Percentiles rank a stretch among this genome's conserved stretches.
These are phyloP conservation scores for Podospora appendiculata DNA, from an alignment of 495 filamentous ascomycete genomes.

Conservation along the genomic window DNA sequence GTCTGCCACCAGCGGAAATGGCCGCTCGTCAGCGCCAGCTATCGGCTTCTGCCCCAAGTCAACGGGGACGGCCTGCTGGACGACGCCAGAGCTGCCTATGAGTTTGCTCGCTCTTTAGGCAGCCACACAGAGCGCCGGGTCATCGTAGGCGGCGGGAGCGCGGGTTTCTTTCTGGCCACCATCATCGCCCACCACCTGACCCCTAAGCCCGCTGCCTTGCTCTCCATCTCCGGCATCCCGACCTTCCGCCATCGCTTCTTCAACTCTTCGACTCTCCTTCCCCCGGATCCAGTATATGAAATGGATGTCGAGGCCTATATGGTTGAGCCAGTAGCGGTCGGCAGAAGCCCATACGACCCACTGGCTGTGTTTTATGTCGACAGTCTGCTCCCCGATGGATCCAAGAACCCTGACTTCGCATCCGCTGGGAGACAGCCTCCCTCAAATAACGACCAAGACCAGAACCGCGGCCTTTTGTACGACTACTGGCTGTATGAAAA, in stretches of 20 bases:
- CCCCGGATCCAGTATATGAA: conserved; percentile 8
- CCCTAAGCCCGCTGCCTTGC: conserved; percentile 10
- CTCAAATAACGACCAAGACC: not conserved
- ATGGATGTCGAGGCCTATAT: conserved; percentile 6
- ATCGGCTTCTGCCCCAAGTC: conserved; percentile 16
- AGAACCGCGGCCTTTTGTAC: conserved; percentile 8
- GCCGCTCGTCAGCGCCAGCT: conserved; percentile 15
- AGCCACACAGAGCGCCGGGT: conserved; percentile 1
- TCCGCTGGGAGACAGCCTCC: not conserved
- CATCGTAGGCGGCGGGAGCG: conserved; percentile 14
- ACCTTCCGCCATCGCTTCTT: conserved; percentile 18
- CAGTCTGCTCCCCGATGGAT: conserved; percentile 4
- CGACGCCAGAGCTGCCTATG: conserved; percentile 15
- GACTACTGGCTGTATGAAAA: conserved; percentile 16
- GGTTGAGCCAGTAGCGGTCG: conserved; percentile 6
- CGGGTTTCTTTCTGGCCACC: conserved; percentile 15
- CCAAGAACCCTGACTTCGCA: conserved; percentile 2
- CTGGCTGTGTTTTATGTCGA: conserved; percentile 3
- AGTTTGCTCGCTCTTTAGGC: conserved; percentile 5
- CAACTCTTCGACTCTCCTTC: conserved; percentile 11
- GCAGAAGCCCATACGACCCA: not conserved
- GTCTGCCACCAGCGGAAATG: conserved; percentile 12
- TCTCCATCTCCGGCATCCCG: conserved; percentile 20
- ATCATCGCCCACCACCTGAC: conserved; percentile 13
- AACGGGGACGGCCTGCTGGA: conserved; percentile 5